Evolutionary conservation across 768 basidiomycete genomes (phyloP).

Genomic region (Aureoboletus auriporus): DNA sequence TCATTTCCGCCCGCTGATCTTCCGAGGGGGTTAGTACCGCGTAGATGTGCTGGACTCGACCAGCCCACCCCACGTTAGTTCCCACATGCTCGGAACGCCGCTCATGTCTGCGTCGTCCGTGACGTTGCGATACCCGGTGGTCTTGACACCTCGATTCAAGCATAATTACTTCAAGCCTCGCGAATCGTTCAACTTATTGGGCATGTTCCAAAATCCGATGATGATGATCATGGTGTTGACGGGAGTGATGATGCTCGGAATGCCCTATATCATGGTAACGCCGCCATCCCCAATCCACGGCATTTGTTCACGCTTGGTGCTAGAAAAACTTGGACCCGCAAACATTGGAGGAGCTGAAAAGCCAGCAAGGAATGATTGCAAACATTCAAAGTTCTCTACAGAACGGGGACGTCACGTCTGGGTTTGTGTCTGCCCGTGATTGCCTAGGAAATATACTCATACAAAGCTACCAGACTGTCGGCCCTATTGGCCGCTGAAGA

Average conservation of each 20-base stretch:
- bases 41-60: slow-evolving; percentile 54
- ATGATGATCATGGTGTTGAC: slow-evolving; percentile 72
- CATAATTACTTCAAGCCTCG: slow-evolving; percentile 63
- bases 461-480: slow-evolving; percentile 34
- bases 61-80: slow-evolving; percentile 47
- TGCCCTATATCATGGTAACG: slow-evolving; percentile 73
- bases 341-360: slow-evolving; percentile 58
- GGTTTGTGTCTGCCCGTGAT: slow-evolving; percentile 36
- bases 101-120: slow-evolving; percentile 53
- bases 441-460: slow-evolving; percentile 2
- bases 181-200: slow-evolving; percentile 69
- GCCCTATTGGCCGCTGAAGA: slow-evolving; percentile 40
- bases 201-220: slow-evolving; percentile 83
- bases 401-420: slow-evolving; percentile 54
- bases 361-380: slow-evolving; percentile 55
- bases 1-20: slow-evolving; percentile 2
- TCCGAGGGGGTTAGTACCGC: slow-evolving; percentile 45
- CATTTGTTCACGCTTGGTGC: slow-evolving; percentile 6
- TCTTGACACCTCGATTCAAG: slow-evolving; percentile 50
- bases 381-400: slow-evolving; percentile 53
- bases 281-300: background rate
- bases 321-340: slow-evolving; percentile 79
- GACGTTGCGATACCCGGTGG: slow-evolving; percentile 58
- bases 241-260: slow-evolving; percentile 62
- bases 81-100: slow-evolving; percentile 68